Base-by-base conservation (phyloP, 352 stramenopile species). In the Lagenidium sp. region DNA sequence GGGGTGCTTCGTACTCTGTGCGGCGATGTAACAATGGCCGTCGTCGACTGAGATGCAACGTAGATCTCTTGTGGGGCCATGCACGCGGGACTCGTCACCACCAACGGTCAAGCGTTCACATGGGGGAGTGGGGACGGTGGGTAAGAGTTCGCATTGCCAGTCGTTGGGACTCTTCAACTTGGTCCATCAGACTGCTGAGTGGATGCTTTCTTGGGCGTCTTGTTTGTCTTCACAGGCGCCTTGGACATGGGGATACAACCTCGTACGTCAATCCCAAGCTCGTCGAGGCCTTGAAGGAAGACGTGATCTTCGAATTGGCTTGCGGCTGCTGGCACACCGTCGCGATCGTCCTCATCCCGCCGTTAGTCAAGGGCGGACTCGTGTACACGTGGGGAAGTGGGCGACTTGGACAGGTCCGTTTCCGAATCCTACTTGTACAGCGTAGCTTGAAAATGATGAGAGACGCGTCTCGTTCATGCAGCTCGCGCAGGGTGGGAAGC, bases 371-470 rank as follows among this genome's bases (percentile, higher is more conserved):
- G 49, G 82, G 82, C 24, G 84, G 84, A 18, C 60, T 92, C 45
- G 74, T 75, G 44, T 97, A 97, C 46, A 97, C 88, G 3, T 97
- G 85, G 85, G 88, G 88, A n/a, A 95, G 68, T 34, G 90, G 92
- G 0, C 94, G 85, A n/a, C 61, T 96, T 41, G 90, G 92, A 4
- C n/a, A 36, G 2, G 30, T 19, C 2, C 36, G 11, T 34, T 34
- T 15, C 29, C 29, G 1, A 34, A 34, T 35, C 29, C 29, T 15
- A 15, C 29, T 35, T 35, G 29, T n/a, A n/a, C n/a, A n/a, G n/a
- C n/a, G n/a, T n/a, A n/a, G n/a, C n/a, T n/a, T n/a, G n/a, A n/a
- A n/a, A n/a, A n/a, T n/a, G n/a, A n/a, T n/a, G n/a, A n/a, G n/a
- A n/a, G n/a, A n/a, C n/a, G n/a, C n/a, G n/a, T n/a, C n/a, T n/a